Percentiles rank a stretch among this genome's conserved stretches.
Conservation (phyloP, 2,329 filamentous ascomycete genomes). For the Epichloe brachyelytri region DNA sequence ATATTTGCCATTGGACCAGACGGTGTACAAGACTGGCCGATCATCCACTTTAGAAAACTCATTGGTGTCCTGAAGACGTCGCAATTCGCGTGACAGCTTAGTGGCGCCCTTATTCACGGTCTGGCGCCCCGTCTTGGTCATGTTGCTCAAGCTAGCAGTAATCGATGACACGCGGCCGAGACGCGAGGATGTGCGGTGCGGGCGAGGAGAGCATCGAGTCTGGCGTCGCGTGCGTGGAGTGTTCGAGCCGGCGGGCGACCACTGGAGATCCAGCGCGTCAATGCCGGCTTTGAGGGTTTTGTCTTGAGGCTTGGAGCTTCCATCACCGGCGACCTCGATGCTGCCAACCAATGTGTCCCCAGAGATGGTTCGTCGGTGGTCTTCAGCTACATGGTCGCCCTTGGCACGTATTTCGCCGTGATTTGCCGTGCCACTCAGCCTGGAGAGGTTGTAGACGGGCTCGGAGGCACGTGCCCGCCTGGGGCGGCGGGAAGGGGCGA, state of each 20-base stretch:
- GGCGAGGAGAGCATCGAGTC: conserved; percentile 17
- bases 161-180: conserved; percentile 24
- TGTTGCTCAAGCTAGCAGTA: conserved; percentile 34
- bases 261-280: conserved; percentile 34
- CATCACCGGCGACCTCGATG: conserved; percentile 12
- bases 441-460: conserved; percentile 54
- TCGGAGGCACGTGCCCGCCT: conserved; percentile 42
- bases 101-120: conserved; percentile 33
- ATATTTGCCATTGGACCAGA: conserved; percentile 54
- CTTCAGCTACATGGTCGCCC: conserved; percentile 32
- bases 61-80: conserved; percentile 47
- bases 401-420: conserved; percentile 45
- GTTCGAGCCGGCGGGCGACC: conserved; percentile 26
- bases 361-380: conserved; percentile 33
- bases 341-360: conserved; percentile 23
- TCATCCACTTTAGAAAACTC: conserved; percentile 48
- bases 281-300: conserved; percentile 13
- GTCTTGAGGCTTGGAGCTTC: conserved; percentile 6
- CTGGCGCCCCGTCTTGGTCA: conserved; percentile 50
- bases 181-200: conserved; percentile 31
- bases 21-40: conserved; percentile 41
- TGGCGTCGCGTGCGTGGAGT: conserved; percentile 21
- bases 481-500: conserved; percentile 29
- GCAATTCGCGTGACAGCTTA: conserved; percentile 43
- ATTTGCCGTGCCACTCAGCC: conserved; percentile 47